A percentile compares a stretch with the other conserved stretches of the same genome.
Evolutionary conservation across 179 eudicot genomes (phyloP).

Genomic region (Drosera spatulata): DNA sequence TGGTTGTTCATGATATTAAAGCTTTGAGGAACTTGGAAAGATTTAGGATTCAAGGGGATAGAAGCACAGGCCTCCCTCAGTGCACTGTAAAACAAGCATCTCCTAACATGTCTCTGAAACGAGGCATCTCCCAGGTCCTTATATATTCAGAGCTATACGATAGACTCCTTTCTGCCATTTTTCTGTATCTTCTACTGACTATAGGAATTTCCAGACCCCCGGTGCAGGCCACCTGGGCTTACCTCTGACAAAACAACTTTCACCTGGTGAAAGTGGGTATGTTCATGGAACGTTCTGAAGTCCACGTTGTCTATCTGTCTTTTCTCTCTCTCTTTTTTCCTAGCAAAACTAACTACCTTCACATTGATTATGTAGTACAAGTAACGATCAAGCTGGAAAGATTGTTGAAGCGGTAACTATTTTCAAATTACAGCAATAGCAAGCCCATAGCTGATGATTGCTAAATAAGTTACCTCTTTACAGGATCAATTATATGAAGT

Average conservation of each 20-base stretch:
- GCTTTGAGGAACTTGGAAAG: constrained; percentile 14
- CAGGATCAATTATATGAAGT: too few species aligned
- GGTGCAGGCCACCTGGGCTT: constrained; percentile 13
- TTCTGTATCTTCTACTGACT: background rate
- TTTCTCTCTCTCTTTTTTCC: background rate
- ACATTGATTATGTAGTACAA: constrained; percentile 32
- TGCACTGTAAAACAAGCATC: constrained; percentile 24
- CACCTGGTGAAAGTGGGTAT: constrained; percentile 56
- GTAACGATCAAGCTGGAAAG: constrained; percentile 18
- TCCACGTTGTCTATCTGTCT: constrained; percentile 1
- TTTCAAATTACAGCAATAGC: too few species aligned
- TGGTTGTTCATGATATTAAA: constrained; percentile 18
- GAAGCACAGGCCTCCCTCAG: constrained; percentile 15
- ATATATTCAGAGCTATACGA: background rate
- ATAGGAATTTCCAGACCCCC: constrained; percentile 31
- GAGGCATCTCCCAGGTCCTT: constrained; percentile 57
- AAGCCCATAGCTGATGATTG: too few species aligned
- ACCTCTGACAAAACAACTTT: constrained; percentile 52
- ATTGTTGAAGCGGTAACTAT: constrained; percentile 29
- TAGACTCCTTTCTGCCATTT: background rate
- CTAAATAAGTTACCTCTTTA: too few species aligned
- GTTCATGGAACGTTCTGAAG: constrained; percentile 1
- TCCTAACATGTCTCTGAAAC: constrained; percentile 44
- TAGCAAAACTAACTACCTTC: constrained; percentile 1
- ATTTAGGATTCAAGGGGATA: constrained; percentile 12